These are phyloP conservation scores for Epichloe scottii DNA, from an alignment of 2,329 filamentous ascomycete species.

Conservation along the genomic window DNA sequence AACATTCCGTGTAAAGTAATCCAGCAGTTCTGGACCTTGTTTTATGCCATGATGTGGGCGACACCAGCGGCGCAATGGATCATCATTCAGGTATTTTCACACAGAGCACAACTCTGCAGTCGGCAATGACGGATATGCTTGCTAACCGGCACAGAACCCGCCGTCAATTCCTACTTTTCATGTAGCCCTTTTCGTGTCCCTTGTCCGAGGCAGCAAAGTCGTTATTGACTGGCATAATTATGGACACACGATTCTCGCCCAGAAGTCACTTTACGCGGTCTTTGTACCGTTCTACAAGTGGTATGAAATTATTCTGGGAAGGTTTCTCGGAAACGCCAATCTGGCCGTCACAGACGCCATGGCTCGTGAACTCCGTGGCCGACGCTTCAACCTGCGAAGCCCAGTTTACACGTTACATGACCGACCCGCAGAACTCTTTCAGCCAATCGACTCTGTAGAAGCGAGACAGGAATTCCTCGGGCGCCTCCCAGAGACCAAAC, in stretches of 20 bases:
- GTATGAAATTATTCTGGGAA: conserved; percentile 66
- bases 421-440: conserved; percentile 71
- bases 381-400: conserved; percentile 51
- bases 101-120: background rate
- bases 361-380: conserved; percentile 53
- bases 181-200: conserved; percentile 59
- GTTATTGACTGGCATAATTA: conserved; percentile 99
- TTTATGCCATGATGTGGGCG: conserved; percentile 58
- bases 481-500: conserved; percentile 50
- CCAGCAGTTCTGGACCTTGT: conserved; percentile 65
- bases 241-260: conserved; percentile 80
- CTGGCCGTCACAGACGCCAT: conserved; percentile 87
- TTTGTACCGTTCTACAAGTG: conserved; percentile 64
- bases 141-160: conserved; percentile 54
- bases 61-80: conserved; percentile 72
- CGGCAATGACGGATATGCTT: background rate
- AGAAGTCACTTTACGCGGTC: conserved; percentile 49
- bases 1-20: conserved; percentile 75
- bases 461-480: conserved; percentile 48
- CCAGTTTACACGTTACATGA: conserved; percentile 70
- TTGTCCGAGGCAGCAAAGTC: conserved; percentile 66
- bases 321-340: conserved; percentile 55
- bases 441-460: conserved; percentile 42
- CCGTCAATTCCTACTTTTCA: conserved; percentile 86
- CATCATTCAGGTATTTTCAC: conserved; percentile 53